Evolutionary conservation across 2,329 filamentous ascomycete genomes (phyloP).

Genomic region (Beauveria australis): DNA sequence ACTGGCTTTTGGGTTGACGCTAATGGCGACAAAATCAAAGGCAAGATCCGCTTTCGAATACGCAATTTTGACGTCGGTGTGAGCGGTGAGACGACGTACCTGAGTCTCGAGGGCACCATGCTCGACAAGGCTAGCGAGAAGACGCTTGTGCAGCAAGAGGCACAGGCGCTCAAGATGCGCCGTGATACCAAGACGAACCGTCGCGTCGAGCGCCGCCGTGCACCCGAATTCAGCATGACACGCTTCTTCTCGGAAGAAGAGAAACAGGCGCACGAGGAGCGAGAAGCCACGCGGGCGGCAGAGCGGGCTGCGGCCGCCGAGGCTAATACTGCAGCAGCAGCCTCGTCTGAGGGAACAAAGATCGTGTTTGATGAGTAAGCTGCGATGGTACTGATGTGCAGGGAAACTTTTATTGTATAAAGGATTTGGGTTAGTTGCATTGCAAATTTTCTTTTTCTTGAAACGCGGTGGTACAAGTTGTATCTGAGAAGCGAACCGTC

Average conservation of each 20-base stretch:
- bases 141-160: slow-evolving; percentile 37
- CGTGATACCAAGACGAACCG: slow-evolving; percentile 27
- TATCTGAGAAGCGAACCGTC: slow-evolving; percentile 1
- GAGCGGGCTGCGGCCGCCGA: slow-evolving; percentile 1
- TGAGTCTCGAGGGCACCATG: slow-evolving; percentile 86
- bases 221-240: slow-evolving; percentile 50
- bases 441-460: background rate
- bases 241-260: slow-evolving; percentile 41
- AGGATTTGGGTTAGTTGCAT: background rate
- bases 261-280: slow-evolving; percentile 31
- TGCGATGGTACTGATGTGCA: background rate
- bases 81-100: slow-evolving; percentile 67
- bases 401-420: slow-evolving; percentile 9
- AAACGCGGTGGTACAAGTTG: background rate
- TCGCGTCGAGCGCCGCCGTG: slow-evolving; percentile 25
- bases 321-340: background rate
- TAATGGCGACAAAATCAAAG: slow-evolving; percentile 59
- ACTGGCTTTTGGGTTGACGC: slow-evolving; percentile 71
- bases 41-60: slow-evolving; percentile 68
- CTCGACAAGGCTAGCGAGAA: slow-evolving; percentile 60
- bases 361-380: slow-evolving; percentile 11
- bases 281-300: slow-evolving; percentile 9
- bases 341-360: background rate
- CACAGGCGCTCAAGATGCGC: slow-evolving; percentile 31
- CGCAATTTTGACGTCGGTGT: slow-evolving; percentile 75